Percentiles rank a stretch among this genome's conserved stretches.
These are phyloP conservation scores for Ogataea sp. DNA, from an alignment of 805 yeast genomes.

Conservation along the genomic window DNA sequence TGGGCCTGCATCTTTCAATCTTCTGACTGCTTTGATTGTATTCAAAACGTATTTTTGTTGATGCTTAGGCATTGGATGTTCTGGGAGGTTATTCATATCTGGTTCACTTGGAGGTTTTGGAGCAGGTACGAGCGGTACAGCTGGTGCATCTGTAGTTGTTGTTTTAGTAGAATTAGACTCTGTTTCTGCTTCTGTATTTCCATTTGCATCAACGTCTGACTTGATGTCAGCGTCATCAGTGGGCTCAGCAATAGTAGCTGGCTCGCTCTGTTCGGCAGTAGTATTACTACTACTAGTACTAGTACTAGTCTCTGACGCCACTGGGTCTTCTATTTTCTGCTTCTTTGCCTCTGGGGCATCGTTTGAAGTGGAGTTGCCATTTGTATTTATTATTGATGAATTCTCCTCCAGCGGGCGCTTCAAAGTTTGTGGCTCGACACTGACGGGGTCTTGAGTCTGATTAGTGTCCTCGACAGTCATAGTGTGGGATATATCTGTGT, in stretches of 20 bases:
- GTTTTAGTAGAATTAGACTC: constrained; percentile 1
- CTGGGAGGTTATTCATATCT: constrained; percentile 61
- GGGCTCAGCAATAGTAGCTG: constrained; percentile 3
- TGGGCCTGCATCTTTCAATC: constrained; percentile 89
- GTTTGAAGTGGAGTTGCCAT: background rate
- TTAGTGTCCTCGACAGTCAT: background rate
- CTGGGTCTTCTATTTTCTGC: background rate
- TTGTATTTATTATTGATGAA: background rate
- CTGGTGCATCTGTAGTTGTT: constrained; percentile 1
- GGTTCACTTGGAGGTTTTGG: constrained; percentile 72
- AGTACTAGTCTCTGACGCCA: background rate
- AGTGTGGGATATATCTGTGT: background rate
- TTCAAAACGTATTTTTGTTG: constrained; percentile 75
- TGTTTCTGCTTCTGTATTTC: no score
- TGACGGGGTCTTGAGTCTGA: background rate
- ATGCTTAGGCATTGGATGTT: constrained; percentile 66
- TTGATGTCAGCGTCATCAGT: constrained; percentile 3
- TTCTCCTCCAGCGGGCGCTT: background rate
- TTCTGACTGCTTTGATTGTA: constrained; percentile 75
- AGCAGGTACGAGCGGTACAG: constrained; percentile 45
- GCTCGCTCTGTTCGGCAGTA: no score
- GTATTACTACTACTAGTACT: no score
- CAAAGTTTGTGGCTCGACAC: background rate
- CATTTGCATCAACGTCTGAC: constrained; percentile 1
- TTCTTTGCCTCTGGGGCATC: background rate